Evolutionary conservation across 140 eudicot species (phyloP), one percentile per base, ranked within the genome.

Genomic region (Stevia rebaudiana): DNA sequence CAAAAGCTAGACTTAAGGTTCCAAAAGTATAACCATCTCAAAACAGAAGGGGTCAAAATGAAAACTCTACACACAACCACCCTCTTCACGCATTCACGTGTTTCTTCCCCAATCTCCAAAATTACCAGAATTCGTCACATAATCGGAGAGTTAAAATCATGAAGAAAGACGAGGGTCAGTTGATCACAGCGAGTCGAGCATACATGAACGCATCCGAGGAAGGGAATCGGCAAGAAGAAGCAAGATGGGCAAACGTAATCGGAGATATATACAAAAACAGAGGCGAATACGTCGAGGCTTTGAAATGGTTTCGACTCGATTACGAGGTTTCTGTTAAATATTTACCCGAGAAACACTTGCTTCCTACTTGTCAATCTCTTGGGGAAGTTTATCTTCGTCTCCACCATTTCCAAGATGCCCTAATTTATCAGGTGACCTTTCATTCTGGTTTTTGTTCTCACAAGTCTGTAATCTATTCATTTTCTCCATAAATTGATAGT

Each of bases 221-320:
- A 58, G 99, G 95, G 9, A 82, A 88, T 57, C 86, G 83, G 5
- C 74, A 66, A 71, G 99, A 94, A 77, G 83, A 94, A 31, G 99
- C 99, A 36, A 50, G 97, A 70, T 94, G 97, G 97, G 95, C 99
- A 8, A 94, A 94, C 57, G 80, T 83, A 30, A 83, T 94, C 72
- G 99, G 97, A 15, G 81, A 94, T 64, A 78, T 94, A 0, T 73
- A 74, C 10, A 94, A 88, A 79, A 76, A 85, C 68, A 81, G 83
- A 62, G 99, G 97, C 10, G 95, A 94, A 49, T 94, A 94, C 31
- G 95, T 83, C 10, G 78, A 88, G 76, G 92, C 99, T 2, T 67
- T 94, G 15, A 59, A 63, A 44, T 94, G 99, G 99, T 76, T 83
- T 22, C 85, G 97, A 16, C 77, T 72, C 51, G 99, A 94, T 73